Evolutionary conservation across 441 rosid genomes (phyloP).

Genomic region (Francoa sonchifolia): DNA sequence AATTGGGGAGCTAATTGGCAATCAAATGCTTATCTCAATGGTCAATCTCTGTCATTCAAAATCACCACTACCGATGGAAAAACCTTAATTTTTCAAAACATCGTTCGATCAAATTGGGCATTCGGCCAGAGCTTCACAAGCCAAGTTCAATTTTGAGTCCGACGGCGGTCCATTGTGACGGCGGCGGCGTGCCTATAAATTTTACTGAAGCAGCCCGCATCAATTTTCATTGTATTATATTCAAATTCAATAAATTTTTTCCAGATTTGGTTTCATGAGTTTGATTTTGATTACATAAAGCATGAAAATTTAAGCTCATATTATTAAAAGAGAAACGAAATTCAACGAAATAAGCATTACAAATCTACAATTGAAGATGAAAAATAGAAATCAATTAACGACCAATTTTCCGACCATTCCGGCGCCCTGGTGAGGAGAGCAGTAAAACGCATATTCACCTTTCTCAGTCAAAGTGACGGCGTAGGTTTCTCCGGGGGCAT

Average conservation of each 20-base stretch:
- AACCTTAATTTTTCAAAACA: slow-evolving; percentile 27
- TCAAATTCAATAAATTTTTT: no score
- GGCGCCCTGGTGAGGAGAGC: slow-evolving; percentile 86
- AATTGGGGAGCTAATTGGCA: slow-evolving; percentile 82
- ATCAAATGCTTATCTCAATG: slow-evolving; percentile 42
- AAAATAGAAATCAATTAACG: slow-evolving; percentile 35
- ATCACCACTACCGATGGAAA: slow-evolving; percentile 45
- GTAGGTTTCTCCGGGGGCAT: slow-evolving; percentile 52
- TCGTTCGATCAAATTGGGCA: slow-evolving; percentile 43
- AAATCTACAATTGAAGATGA: no score
- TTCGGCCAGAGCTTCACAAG: slow-evolving; percentile 51
- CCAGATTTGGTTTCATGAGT: no score
- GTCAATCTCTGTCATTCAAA: slow-evolving; percentile 48
- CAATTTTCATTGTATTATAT: no score
- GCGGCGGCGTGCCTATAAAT: no score
- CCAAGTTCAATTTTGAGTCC: slow-evolving; percentile 37
- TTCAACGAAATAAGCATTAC: no score
- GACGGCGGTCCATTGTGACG: no score
- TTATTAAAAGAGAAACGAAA: no score
- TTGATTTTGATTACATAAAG: no score
- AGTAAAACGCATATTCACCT: slow-evolving; percentile 65
- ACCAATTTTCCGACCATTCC: slow-evolving; percentile 84
- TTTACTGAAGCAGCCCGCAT: no score
- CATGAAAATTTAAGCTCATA: no score
- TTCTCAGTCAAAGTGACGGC: slow-evolving; percentile 55